Base-by-base conservation (phyloP, 2,329 filamentous ascomycete species). In the Raffaelea albimanens region DNA sequence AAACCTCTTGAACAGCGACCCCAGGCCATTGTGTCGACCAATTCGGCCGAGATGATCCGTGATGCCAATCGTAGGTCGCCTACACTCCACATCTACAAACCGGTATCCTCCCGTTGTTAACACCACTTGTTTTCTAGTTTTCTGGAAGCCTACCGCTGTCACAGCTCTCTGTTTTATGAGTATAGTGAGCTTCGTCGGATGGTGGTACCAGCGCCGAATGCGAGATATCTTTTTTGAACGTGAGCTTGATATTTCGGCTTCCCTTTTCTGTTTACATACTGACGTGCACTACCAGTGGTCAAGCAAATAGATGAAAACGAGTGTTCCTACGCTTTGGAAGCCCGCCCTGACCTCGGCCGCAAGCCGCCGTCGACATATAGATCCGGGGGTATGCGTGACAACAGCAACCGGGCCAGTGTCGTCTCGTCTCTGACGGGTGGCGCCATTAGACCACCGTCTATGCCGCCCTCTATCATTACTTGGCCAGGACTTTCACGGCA, bases 161-260 rank as follows among this genome's bases (percentile, higher is more conserved):
- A 50, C 53, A 0, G 57, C 55, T 19, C 58, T 58, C 36, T 42
- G 51, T 0, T 58, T 59, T 40, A 58, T 59, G 56, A 49, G 51
- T 20, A 31, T 53, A 7, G 53, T 58, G 16, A 54, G 51, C 40
- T 59, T 57, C 18, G 44, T 55, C 0, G 56, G 55, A 11, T 59
- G 58, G 58, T 59, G 55, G 57, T 59, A 59, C 20, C 58, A 59
- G 47, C 50, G 56, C n/a, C 52, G 52, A 11, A 58, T 56, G 55
- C 53, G 57, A 1, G 56, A 56, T 20, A n/a, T 56, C 2, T 59
- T 59, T 40, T 44, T 48, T 2, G 38, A 48, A 5, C 50, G 53
- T 29, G 25, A 29, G 25, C 13, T 7, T 13, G 7, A 29, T 29
- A 29, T 41, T 10, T 33, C 34, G 8, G 5, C 11, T 34, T 38